phyloP scores from a whole-genome alignment of 2,329 filamentous ascomycete species.

The Byssoonygena ceratinophila region DNA sequence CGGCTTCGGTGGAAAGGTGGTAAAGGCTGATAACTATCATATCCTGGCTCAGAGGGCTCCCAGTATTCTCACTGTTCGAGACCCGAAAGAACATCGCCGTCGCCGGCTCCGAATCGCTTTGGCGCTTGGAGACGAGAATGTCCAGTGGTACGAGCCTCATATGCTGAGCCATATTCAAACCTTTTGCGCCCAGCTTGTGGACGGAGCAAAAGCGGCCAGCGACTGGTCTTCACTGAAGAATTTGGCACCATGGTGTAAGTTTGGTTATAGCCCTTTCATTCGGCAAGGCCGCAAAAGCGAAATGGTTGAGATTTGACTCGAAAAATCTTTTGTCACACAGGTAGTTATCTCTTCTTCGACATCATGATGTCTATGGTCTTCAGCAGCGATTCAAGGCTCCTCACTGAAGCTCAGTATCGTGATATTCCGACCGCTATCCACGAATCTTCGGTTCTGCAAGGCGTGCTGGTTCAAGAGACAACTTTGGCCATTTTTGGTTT shows the following conservation, averaged over 20 bases:
- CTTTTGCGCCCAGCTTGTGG: slow-evolving; percentile 42
- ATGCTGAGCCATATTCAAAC: slow-evolving; percentile 51
- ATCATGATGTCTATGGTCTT: slow-evolving; percentile 38
- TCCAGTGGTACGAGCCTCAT: slow-evolving; percentile 56
- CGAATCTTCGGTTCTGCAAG: neutral
- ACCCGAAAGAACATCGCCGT: slow-evolving; percentile 16
- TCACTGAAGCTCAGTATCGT: neutral
- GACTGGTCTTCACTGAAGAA: slow-evolving; percentile 37
- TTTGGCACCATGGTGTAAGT: slow-evolving; percentile 36
- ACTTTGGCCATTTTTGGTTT: neutral
- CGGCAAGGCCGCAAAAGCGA: no score
- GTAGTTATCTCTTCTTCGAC: slow-evolving; percentile 38
- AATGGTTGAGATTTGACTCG: no score
- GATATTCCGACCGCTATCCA: neutral
- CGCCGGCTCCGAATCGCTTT: slow-evolving; percentile 20
- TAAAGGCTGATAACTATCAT: slow-evolving; percentile 32
- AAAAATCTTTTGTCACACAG: neutral
- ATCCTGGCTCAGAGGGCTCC: slow-evolving; percentile 12
- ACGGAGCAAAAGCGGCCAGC: slow-evolving; percentile 11
- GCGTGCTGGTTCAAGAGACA: neutral
- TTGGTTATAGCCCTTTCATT: no score
- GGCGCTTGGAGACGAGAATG: slow-evolving; percentile 22
- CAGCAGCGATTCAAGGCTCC: slow-evolving; percentile 10
- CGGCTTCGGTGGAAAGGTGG: slow-evolving; percentile 20
- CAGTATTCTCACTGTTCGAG: slow-evolving; percentile 13